Evolutionary conservation across 108 stramenopile genomes (phyloP).

Genomic region (Aureococcus anophagefferens): DNA sequence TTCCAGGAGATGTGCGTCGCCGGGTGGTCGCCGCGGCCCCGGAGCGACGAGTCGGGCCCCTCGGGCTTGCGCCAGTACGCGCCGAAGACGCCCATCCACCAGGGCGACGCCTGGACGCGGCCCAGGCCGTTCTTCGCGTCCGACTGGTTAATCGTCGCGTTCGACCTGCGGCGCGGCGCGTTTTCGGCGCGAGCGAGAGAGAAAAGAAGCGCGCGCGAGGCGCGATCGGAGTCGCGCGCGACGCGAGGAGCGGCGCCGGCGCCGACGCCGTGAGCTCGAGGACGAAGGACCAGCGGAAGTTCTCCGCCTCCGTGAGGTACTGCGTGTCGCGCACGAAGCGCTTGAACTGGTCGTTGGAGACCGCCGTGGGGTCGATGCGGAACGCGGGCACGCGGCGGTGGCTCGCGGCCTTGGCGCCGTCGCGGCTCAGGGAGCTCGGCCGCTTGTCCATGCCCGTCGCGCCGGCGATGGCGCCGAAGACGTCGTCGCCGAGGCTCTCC

Average conservation of each 20-base stretch:
- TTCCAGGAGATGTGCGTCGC: slow-evolving; percentile 80
- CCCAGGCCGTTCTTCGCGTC: too few species aligned
- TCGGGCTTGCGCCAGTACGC: slow-evolving; percentile 85
- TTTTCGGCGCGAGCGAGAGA: too few species aligned
- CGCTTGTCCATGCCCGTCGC: too few species aligned
- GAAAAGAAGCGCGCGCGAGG: too few species aligned
- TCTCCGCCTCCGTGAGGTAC: slow-evolving; percentile 85
- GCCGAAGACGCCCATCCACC: slow-evolving; percentile 80
- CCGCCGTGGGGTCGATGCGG: slow-evolving; percentile 61
- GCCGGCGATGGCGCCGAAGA: too few species aligned
- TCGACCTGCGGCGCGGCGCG: neutral
- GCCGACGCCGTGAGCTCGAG: slow-evolving; percentile 42
- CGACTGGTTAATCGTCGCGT: slow-evolving; percentile 1
- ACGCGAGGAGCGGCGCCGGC: neutral
- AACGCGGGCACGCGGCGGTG: slow-evolving; percentile 28
- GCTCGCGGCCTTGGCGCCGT: too few species aligned
- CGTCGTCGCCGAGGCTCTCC: too few species aligned
- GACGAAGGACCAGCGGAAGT: slow-evolving; percentile 86
- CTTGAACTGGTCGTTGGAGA: slow-evolving; percentile 77
- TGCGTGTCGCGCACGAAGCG: slow-evolving; percentile 77
- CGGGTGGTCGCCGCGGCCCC: slow-evolving; percentile 71
- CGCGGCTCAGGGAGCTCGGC: too few species aligned
- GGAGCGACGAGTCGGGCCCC: slow-evolving; percentile 66
- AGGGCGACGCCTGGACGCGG: neutral
- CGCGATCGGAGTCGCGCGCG: neutral